Base-by-base conservation (phyloP, 352 stramenopile genomes). In the Globisporangium cederbergense region DNA sequence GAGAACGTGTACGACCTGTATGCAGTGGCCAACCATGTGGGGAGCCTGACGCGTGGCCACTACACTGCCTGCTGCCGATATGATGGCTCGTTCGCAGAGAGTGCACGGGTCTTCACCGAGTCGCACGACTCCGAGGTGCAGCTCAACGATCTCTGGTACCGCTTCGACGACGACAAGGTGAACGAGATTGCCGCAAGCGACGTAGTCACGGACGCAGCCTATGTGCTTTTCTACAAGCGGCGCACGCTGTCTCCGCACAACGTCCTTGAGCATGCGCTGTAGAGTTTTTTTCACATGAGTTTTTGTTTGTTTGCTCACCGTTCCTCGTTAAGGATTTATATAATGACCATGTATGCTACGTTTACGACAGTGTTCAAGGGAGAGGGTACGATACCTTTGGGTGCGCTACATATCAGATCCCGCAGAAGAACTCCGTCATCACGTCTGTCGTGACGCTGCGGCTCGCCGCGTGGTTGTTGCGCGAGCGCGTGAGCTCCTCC, bases 21-120 rank as follows among this genome's bases (percentile, higher is more conserved):
- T 67, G 96, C 90, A 20, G 96, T 99, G 8, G 93, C 97, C n/a
- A 98, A 99, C 78, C 97, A 99, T 65, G 92, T 98, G 58, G 97
- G 97, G 32, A 92, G 90, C 0, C 79, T 99, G 9, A 95, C 93
- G 2, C 88, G 89, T 45, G 97, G 97, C 5, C 97, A 99, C 68
- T 99, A 99, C 78, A 95, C 86, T 16, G 84, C 86, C 3, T 91
- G 80, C 62, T 92, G 83, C 42, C 77, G 83, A 5, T 94, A 94
- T 53, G 86, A 95, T 65, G 54, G 60, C 14, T 76, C 89, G 42
- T 89, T 88, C 50, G 74, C 77, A 16, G 80, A 91, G 45, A 89
- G 74, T 66, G 75, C 79, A 5, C 45, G 60, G 8, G 66, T 91
- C 25, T 91, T 95, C 53, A 49, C 65, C 34, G 47, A 52, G 5